Base-by-base conservation (phyloP, 192 early-diverging fungal genomes). In the Lunasporangiospora selenospora region DNA sequence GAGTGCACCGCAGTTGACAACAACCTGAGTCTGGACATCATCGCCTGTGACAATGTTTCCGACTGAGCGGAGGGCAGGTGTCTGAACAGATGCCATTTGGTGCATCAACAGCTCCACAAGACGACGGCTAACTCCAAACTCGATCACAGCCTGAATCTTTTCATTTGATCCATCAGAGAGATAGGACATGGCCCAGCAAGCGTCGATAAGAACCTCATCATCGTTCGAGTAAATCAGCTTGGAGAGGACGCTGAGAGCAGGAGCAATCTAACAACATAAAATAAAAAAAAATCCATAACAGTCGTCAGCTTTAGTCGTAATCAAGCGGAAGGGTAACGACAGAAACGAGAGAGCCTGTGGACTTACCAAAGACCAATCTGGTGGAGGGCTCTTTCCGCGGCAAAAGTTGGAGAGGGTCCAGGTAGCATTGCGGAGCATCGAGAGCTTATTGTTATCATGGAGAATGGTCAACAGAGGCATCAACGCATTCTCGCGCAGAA, bases 41-140 rank as follows among this genome's bases (percentile, higher is more conserved):
- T 91, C 88, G n/a, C 91, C 91, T 43, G 91, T 89, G 13, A 91
- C 90, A 73, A 93, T 92, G 65, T 92, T 92, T 24, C 90, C 89
- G 43, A 91, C 77, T 6, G 89, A 88, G 15, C 89, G 75, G 13
- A 93, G 73, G n/a, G 85, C 88, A 13, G 90, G 90, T 26, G 89
- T 90, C 57, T 91, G 88, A 6, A 93, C 90, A 38, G 80, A 54
- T 18, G 62, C 62, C 3, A 81, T 83, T 29, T 69, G 60, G 50
- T 88, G 84, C 82, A 62, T 57, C 46, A 93, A 73, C 4, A 93
- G 71, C 49, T 92, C 88, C 26, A 93, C 89, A 6, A 93, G 62
- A 43, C 90, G 79, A 36, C 85, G 76, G 58, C 82, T 87, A 7
- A 92, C 87, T 30, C 90, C 90, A 29, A 80, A 69, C 57, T 93